phyloP scores from a whole-genome alignment of 164 flowering plant genomes.

The Tetrastigma voinierianum region DNA sequence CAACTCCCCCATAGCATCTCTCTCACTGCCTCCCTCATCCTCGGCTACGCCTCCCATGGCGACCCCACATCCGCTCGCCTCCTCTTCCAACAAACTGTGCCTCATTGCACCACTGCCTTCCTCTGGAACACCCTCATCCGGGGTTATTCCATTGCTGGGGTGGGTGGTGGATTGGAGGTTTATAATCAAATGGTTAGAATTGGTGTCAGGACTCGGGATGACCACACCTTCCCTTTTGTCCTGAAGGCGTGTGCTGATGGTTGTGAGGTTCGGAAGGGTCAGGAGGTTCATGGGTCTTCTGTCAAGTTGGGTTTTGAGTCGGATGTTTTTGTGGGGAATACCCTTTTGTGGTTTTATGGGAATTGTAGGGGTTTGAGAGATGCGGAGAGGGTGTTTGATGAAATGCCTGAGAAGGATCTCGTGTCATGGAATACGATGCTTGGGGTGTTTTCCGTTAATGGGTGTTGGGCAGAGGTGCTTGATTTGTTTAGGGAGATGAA shows the following conservation, averaged over 20 bases:
- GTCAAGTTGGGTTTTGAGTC: constrained; percentile 32
- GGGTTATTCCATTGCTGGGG: constrained; percentile 20
- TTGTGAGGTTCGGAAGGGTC: constrained; percentile 23
- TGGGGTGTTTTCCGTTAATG: constrained; percentile 35
- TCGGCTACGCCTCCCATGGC: constrained; percentile 29
- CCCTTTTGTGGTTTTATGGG: constrained; percentile 33
- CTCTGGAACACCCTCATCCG: constrained; percentile 39
- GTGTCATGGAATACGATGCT: constrained; percentile 65
- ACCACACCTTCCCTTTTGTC: constrained; percentile 36
- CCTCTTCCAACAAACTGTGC: constrained; percentile 26
- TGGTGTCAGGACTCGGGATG: constrained; percentile 32
- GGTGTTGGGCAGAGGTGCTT: constrained; percentile 25
- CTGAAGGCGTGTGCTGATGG: constrained; percentile 31
- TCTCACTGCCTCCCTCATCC: constrained; percentile 47
- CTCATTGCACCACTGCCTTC: constrained; percentile 21
- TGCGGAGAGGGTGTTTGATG: constrained; percentile 50
- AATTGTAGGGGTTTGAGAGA: constrained; percentile 14
- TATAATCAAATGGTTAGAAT: constrained; percentile 31
- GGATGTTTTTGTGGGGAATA: constrained; percentile 38
- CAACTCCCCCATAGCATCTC: constrained; percentile 44
- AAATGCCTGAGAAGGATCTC: constrained; percentile 58
- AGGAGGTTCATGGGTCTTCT: constrained; percentile 37
- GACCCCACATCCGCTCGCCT: constrained; percentile 6
- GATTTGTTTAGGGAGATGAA: constrained; percentile 34
- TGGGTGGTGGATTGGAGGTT: constrained; percentile 14